These are phyloP conservation scores for Diaporthe sp. DNA, from an alignment of 2,329 filamentous ascomycete genomes.

Conservation along the genomic window DNA sequence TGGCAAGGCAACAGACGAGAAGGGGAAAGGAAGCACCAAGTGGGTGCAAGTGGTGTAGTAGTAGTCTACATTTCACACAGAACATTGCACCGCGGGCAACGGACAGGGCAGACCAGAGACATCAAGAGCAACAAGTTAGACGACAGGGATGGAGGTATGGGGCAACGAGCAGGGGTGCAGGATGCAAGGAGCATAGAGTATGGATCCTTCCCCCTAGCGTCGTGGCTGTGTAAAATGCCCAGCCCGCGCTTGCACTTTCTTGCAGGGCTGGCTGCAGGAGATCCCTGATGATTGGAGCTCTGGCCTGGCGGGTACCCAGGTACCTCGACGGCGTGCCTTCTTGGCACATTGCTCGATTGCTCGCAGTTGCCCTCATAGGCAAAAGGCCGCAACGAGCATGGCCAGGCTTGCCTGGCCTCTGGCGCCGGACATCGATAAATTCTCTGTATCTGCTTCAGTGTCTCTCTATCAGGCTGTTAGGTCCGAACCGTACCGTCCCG, in stretches of 20 bases:
- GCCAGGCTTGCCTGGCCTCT: not conserved
- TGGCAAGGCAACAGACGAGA: not conserved
- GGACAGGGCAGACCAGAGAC: not conserved
- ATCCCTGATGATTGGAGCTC: conserved; percentile 24
- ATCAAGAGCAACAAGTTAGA: conserved; percentile 1
- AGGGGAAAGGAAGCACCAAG: conserved; percentile 21
- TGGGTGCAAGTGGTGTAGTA: conserved; percentile 22
- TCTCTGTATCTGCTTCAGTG: not conserved
- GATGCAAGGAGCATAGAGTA: conserved; percentile 18
- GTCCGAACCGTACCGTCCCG: not conserved
- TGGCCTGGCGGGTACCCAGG: not conserved
- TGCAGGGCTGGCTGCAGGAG: conserved; percentile 28
- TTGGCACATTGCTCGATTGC: conserved; percentile 27
- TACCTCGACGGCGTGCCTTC: conserved; percentile 2
- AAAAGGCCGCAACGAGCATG: not conserved
- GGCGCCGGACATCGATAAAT: not conserved
- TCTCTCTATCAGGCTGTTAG: not conserved
- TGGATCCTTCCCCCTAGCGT: conserved; percentile 26
- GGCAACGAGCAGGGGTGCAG: conserved; percentile 1
- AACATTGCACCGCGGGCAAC: not conserved
- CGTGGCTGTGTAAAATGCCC: conserved; percentile 25
- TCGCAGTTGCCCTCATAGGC: conserved; percentile 5
- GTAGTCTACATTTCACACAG: not conserved
- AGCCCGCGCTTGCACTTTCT: conserved; percentile 16
- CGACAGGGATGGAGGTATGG: conserved; percentile 26